These are phyloP conservation scores for Manihot esculenta DNA, from an alignment of 441 rosid genomes.

Conservation along the genomic window DNA sequence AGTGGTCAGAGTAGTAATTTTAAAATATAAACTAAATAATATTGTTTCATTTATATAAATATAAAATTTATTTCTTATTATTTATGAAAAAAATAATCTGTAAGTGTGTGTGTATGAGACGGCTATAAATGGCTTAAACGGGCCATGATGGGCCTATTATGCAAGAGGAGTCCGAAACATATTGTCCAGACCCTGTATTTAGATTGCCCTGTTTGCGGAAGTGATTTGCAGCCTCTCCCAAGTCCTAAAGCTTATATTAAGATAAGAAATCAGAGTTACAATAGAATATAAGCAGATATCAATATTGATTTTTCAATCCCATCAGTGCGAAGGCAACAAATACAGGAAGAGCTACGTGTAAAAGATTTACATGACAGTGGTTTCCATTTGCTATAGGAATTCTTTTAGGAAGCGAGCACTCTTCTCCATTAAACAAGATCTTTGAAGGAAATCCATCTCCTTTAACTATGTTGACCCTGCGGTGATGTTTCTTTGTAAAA, in stretches of 20 bases:
- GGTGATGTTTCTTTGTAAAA: conserved; percentile 62
- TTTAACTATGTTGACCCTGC: conserved; percentile 48
- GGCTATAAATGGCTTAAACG: too few species aligned
- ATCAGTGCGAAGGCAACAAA: not conserved
- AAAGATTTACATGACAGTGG: not conserved
- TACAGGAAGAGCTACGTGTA: not conserved
- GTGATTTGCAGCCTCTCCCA: not conserved
- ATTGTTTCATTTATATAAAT: too few species aligned
- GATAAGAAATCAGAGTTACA: not conserved
- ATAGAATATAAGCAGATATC: not conserved
- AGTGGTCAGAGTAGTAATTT: too few species aligned
- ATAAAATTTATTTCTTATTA: too few species aligned
- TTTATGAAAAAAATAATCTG: too few species aligned
- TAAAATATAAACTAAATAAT: too few species aligned
- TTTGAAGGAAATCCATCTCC: conserved; percentile 75
- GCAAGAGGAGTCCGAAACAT: too few species aligned
- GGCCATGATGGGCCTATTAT: too few species aligned
- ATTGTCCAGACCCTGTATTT: too few species aligned
- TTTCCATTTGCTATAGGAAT: not conserved
- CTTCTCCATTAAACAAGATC: conserved; percentile 84
- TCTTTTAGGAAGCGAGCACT: conserved; percentile 59
- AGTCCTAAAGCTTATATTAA: not conserved
- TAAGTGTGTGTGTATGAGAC: too few species aligned
- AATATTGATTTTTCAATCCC: not conserved
- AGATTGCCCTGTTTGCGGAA: too few species aligned